Conservation (phyloP, 148 eudicot species). For the Rhododendron griersonianum region DNA sequence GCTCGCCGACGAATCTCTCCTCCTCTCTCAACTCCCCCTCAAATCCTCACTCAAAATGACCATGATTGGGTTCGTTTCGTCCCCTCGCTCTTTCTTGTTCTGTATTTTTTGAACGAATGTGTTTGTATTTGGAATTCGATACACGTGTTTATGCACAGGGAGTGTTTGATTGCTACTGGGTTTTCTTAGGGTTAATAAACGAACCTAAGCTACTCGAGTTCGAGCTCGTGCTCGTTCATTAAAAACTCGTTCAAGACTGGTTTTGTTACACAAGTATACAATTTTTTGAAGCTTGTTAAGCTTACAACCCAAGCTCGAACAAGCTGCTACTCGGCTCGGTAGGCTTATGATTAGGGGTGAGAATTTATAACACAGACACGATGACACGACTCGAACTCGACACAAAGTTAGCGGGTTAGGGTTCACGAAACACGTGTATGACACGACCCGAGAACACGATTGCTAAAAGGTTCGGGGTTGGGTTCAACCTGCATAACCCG, state of each 20-base stretch:
- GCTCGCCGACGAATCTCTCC: conserved; percentile 67
- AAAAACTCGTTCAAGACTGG: not conserved
- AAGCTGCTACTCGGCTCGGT: not conserved
- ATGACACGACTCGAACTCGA: too few species aligned
- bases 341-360: not conserved
- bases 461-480: too few species aligned
- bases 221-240: not conserved
- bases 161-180: not conserved
- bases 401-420: too few species aligned
- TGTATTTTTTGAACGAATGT: not conserved
- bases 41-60: conserved; percentile 89
- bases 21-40: conserved; percentile 70
- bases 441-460: too few species aligned
- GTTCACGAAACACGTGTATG: too few species aligned
- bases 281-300: not conserved
- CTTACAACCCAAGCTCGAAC: not conserved
- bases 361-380: not conserved
- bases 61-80: conserved; percentile 71
- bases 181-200: not conserved
- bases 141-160: not conserved
- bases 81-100: not conserved
- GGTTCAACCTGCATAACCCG: too few species aligned
- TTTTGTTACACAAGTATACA: not conserved
- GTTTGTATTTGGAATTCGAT: not conserved
- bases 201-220: not conserved